phyloP scores from a whole-genome alignment of 768 basidiomycete genomes.

The Lentinula sp. region DNA sequence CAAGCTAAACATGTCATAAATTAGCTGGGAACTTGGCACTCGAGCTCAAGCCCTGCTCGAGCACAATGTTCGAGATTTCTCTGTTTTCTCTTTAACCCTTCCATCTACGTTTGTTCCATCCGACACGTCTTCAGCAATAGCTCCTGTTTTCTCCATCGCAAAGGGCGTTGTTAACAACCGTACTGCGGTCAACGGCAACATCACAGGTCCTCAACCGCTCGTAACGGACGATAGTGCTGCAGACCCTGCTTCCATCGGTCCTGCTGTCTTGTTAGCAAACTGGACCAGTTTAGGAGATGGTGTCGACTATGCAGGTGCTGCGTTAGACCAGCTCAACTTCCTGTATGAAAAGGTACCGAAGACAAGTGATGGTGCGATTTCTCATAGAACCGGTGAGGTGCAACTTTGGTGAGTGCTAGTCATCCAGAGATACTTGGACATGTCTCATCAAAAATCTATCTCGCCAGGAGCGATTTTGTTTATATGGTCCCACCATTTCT shows the following conservation, averaged over 20 bases:
- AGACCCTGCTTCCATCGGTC: constrained; percentile 75
- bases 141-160: constrained; percentile 54
- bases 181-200: constrained; percentile 31
- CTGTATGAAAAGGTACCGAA: constrained; percentile 51
- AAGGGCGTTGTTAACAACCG: constrained; percentile 42
- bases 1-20: not conserved
- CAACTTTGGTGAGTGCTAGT: constrained; percentile 58
- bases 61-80: constrained; percentile 36
- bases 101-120: constrained; percentile 28
- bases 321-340: constrained; percentile 59
- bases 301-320: constrained; percentile 58
- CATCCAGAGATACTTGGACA: not conserved
- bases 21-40: constrained; percentile 54
- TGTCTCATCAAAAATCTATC: constrained; percentile 1
- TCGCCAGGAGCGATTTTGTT: constrained; percentile 65
- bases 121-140: constrained; percentile 29
- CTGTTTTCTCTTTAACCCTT: constrained; percentile 35
- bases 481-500: constrained; percentile 70
- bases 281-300: constrained; percentile 35
- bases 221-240: constrained; percentile 49
- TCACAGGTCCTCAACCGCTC: constrained; percentile 52
- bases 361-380: constrained; percentile 74
- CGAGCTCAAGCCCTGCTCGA: constrained; percentile 45
- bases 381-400: constrained; percentile 62
- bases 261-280: constrained; percentile 55